Evolutionary conservation across 2,329 filamentous ascomycete genomes (phyloP), one percentile per base, ranked within the genome.

Genomic region (Colletotrichum limetticola): DNA sequence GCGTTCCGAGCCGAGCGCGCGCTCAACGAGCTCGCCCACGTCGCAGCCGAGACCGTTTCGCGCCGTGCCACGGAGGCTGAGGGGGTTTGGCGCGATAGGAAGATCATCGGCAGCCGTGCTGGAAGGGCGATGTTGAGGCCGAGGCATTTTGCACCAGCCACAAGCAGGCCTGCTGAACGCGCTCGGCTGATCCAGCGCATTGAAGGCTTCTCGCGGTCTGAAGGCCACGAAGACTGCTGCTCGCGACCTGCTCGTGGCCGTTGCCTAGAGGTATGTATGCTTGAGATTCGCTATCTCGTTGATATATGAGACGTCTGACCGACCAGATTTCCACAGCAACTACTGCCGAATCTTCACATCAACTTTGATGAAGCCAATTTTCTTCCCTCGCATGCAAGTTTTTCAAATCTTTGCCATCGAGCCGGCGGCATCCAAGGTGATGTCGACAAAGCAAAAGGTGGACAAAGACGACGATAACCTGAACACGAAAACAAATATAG

Each of bases 1-100:
- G 82, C 83, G 69, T 82, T 80, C 78, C 75, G 82, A 68, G 83
- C 83, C 76, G 80, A 82, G 75, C 79, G 82, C 70, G 78, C 82
- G 74, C 67, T 85, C 74, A 77, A 82, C 76, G 80, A 85, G 70
- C 82, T 86, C 55, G 82, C 83, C 74, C 75, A 77, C 67, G 63
- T 83, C 66, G 75, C 83, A 12, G 7, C 37, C 14, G 37, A 42
- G 1, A 16, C 37, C 14, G 37, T 16, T 16, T 16, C 42, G 19
- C 42, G 19, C 7, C 42, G 7, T 9, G 42, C 19, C 6, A 7
- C 9, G 16, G 42, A 46, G 42, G 42, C 19, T 9, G 8, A 46
- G 42, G 42, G 19, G 6, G 42, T 16, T 2, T n/a, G 19, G 16
- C 3, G 16, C 42, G 12, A 49, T 19, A 49, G 37, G 14, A 42